Percentiles rank a stretch among this genome's conserved stretches.
Conservation (phyloP, 2,329 filamentous ascomycete species). For the Fusarium penzigii region DNA sequence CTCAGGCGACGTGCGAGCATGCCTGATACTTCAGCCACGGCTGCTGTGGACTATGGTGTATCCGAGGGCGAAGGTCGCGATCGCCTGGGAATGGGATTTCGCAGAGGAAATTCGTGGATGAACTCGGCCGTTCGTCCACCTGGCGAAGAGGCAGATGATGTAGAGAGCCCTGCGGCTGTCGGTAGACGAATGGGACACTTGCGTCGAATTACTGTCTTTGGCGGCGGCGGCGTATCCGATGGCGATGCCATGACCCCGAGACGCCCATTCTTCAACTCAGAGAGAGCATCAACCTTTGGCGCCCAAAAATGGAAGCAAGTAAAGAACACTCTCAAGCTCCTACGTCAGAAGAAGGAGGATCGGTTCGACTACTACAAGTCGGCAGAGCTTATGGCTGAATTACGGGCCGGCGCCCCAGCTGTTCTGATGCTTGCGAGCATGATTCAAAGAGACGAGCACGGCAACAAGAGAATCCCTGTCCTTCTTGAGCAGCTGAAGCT, state of each 20-base stretch:
- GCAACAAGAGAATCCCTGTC: conserved; percentile 91
- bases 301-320: conserved; percentile 90
- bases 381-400: conserved; percentile 91
- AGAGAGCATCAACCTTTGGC: conserved; percentile 71
- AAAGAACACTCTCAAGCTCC: conserved; percentile 80
- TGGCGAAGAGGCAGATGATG: conserved; percentile 53
- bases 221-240: conserved; percentile 65
- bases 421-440: conserved; percentile 95
- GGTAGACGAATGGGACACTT: conserved; percentile 63
- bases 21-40: conserved; percentile 49
- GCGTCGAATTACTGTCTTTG: conserved; percentile 65
- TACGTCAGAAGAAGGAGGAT: conserved; percentile 82
- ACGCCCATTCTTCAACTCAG: conserved; percentile 60
- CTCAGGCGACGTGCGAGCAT: conserved; percentile 67
- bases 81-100: conserved; percentile 51
- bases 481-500: conserved; percentile 93
- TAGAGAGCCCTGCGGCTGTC: conserved; percentile 48
- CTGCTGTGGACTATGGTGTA: conserved; percentile 61
- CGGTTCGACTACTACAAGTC: conserved; percentile 94
- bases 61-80: conserved; percentile 77
- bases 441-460: conserved; percentile 96
- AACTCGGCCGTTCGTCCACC: conserved; percentile 49
- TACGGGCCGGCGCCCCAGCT: conserved; percentile 88
- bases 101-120: conserved; percentile 61
- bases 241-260: conserved; percentile 59